Evolutionary conservation across 2,329 filamentous ascomycete species (phyloP), one percentile per base, ranked within the genome.

Genomic region (Fusarium pseudoanthophilum): DNA sequence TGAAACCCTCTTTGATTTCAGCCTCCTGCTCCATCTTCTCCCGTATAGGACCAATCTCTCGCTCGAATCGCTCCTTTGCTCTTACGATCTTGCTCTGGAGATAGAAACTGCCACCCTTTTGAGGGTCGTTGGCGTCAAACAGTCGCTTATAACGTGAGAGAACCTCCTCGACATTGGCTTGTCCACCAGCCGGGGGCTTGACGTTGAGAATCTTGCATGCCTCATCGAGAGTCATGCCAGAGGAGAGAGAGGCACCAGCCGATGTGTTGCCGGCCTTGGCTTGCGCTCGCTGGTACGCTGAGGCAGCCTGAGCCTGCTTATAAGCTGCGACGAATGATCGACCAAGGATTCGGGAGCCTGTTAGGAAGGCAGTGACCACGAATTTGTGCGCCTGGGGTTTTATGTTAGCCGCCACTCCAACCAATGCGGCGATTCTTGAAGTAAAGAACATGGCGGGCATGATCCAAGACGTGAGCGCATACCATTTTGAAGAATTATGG

Each of bases 201-300:
- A 99, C 95, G 82, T 99, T 97, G 72, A 99, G 89, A 80, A 99
- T 98, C 84, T 95, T 94, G 89, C 95, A 98, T 60, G 96, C 96
- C 87, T 99, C 96, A 77, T 97, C 94, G 79, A 99, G 91, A 14
- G 95, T 96, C 83, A 98, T 92, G 80, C 95, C 93, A 10, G 90
- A 89, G 34, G 90, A 87, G 71, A 87, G 79, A 37, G 81, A 82
- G n/a, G 88, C 85, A 69, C 89, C 87, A 64, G 88, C 87, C 5
- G 79, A 75, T 32, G 88, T 82, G 70, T 88, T 87, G 75, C 88
- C 88, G 58, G 84, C 78, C 78, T 92, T 92, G 73, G 88, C 88
- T 75, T 92, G 91, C 60, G 93, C 90, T 74, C 92, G 92, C 77
- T 92, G 91, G 83, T 97, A 96, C 82, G 93, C 90, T 72, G 92